Conservation (phyloP, 139 green algal species). For the Asterochloris erici region DNA sequence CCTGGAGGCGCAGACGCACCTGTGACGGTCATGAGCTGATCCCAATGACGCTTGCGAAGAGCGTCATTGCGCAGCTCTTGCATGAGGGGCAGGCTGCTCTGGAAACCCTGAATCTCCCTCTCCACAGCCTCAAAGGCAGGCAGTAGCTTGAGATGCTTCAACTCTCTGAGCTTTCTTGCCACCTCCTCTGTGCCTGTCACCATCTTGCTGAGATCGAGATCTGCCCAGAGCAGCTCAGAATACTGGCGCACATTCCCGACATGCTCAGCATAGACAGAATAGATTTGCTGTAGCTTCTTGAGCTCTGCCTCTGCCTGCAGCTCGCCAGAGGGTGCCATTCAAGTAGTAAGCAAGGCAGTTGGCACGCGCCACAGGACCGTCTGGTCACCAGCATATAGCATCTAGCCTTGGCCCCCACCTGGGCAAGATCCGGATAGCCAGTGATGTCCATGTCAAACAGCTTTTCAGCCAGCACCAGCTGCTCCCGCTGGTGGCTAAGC, state of each 20-base stretch:
- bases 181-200: conserved; percentile 58
- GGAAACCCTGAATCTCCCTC: conserved; percentile 70
- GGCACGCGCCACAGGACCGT: too few species aligned
- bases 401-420: conserved; percentile 14
- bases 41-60: conserved; percentile 75
- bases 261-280: conserved; percentile 72
- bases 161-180: conserved; percentile 42
- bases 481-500: conserved; percentile 46
- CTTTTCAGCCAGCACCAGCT: conserved; percentile 77
- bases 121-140: conserved; percentile 65
- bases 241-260: conserved; percentile 53
- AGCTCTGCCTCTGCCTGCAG: conserved; percentile 58
- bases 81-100: conserved; percentile 80
- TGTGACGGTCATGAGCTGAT: conserved; percentile 67
- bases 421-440: conserved; percentile 60
- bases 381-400: too few species aligned
- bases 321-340: too few species aligned
- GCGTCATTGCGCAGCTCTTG: conserved; percentile 78
- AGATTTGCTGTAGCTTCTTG: conserved; percentile 65
- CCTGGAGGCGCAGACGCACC: neutral
- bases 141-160: conserved; percentile 63
- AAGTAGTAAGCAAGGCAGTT: too few species aligned
- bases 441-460: conserved; percentile 82
- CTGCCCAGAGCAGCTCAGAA: conserved; percentile 67
- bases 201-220: conserved; percentile 77